Evolutionary conservation across 345 rosid genomes (phyloP).

Genomic region (Eucalyptus paniculata): DNA sequence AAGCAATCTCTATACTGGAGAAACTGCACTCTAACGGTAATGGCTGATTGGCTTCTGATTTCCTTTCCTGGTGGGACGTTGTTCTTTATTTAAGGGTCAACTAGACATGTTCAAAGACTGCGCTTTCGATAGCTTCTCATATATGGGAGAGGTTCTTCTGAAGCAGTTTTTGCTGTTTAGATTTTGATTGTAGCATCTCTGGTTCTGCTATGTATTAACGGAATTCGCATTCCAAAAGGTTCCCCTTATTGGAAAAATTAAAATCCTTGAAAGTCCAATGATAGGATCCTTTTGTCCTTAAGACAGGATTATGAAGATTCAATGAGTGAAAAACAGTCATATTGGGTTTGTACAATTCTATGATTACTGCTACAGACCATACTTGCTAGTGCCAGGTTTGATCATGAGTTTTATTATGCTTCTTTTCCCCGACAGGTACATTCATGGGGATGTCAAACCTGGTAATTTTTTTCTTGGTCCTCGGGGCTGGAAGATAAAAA

Average conservation of each 20-base stretch:
- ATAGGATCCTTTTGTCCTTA: not conserved
- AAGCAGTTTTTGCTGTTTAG: not conserved
- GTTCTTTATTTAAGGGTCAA: not conserved
- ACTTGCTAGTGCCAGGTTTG: not conserved
- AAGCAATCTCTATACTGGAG: constrained; percentile 81
- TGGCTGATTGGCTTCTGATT: not conserved
- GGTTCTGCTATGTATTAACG: not conserved
- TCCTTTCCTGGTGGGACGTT: not conserved
- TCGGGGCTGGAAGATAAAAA: not conserved
- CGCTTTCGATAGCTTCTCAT: not conserved
- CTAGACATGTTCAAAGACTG: not conserved
- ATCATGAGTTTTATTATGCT: not conserved
- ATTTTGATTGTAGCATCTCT: not conserved
- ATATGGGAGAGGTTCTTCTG: not conserved
- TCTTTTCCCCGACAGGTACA: not conserved
- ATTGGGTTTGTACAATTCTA: not conserved
- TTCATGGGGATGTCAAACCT: not conserved
- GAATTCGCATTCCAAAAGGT: not conserved
- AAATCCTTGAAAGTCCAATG: not conserved
- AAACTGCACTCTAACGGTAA: constrained; percentile 87
- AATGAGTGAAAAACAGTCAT: not conserved
- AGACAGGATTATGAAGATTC: not conserved
- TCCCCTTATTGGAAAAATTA: not conserved
- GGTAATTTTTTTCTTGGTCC: not conserved
- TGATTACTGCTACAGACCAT: not conserved